phyloP scores from a whole-genome alignment of 495 filamentous ascomycete genomes.

The Elasticomyces elasticus region DNA sequence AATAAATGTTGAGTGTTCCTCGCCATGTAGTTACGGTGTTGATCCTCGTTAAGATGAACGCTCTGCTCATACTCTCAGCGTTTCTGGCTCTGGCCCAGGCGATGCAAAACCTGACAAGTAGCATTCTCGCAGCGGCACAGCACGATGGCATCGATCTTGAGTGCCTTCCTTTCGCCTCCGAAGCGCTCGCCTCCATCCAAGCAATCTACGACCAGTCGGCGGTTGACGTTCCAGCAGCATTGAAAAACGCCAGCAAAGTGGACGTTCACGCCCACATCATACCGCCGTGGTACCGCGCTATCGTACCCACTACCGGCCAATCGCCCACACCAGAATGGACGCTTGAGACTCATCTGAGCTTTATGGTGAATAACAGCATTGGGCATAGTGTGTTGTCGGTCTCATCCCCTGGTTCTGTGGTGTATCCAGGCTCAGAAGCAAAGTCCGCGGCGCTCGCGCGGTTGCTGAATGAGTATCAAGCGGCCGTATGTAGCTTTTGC shows the following conservation, averaged over 20 bases:
- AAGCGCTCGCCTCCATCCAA: conserved; percentile 2
- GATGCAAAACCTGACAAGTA: background rate
- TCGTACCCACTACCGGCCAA: conserved; percentile 18
- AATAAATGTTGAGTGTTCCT: too few relatives aligned
- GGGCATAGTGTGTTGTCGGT: conserved; percentile 18
- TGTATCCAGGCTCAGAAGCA: conserved; percentile 16
- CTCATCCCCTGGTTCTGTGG: conserved; percentile 21
- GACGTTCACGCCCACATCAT: conserved; percentile 24
- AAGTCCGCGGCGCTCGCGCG: conserved; percentile 21
- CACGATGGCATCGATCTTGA: background rate
- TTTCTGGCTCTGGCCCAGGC: background rate
- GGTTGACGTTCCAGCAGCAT: background rate
- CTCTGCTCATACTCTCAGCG: background rate
- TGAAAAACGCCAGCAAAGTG: conserved; percentile 16
- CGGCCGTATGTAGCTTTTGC: conserved; percentile 2
- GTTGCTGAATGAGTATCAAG: conserved; percentile 20
- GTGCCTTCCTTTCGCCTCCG: background rate
- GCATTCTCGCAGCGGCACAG: background rate
- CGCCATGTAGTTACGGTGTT: too few relatives aligned
- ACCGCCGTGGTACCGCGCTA: conserved; percentile 22
- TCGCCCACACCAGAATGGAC: conserved; percentile 21
- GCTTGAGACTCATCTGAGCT: conserved; percentile 14
- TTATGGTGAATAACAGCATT: conserved; percentile 20
- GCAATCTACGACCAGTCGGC: background rate
- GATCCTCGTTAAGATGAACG: too few relatives aligned